A percentile compares a stretch with the other conserved stretches of the same genome.
phyloP scores from a whole-genome alignment of 495 filamentous ascomycete species.

The Trichoderma asperelloides region DNA sequence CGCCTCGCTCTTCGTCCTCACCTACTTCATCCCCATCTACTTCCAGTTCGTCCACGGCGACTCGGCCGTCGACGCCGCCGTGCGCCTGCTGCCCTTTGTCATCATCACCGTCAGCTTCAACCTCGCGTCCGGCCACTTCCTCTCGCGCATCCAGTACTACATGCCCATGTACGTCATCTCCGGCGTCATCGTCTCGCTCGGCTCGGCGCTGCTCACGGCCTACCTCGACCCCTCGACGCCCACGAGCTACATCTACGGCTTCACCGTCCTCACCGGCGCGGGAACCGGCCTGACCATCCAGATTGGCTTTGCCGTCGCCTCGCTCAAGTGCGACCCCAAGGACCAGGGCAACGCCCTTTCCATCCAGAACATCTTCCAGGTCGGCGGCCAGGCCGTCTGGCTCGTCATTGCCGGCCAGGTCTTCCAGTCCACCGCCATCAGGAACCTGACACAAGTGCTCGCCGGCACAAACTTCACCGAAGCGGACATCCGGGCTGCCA shows the following conservation, averaged over 20 bases:
- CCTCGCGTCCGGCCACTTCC: conserved; percentile 41
- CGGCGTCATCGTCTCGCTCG: conserved; percentile 39
- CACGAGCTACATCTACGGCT: conserved; percentile 43
- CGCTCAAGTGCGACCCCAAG: conserved; percentile 32
- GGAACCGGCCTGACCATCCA: conserved; percentile 46
- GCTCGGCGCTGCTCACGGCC: conserved; percentile 42
- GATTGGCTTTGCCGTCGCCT: conserved; percentile 45
- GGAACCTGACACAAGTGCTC: conserved; percentile 25
- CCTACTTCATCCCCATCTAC: conserved; percentile 46
- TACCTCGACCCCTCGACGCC: conserved; percentile 27
- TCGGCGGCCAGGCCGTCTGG: conserved; percentile 41
- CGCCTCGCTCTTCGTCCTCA: conserved; percentile 28
- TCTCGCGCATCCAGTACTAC: conserved; percentile 45
- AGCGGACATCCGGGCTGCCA: conserved; percentile 25
- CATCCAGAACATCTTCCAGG: conserved; percentile 47
- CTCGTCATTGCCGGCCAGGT: conserved; percentile 50
- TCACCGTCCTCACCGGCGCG: conserved; percentile 41
- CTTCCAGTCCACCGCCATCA: conserved; percentile 39
- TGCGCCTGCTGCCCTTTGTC: conserved; percentile 52
- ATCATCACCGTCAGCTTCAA: conserved; percentile 37
- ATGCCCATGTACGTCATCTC: conserved; percentile 49
- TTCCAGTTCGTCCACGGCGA: conserved; percentile 51
- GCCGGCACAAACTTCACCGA: conserved; percentile 22
- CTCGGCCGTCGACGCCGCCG: conserved; percentile 38
- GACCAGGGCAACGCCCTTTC: conserved; percentile 37